These are phyloP conservation scores for Fusarium oxysporum DNA, from an alignment of 2,329 filamentous ascomycete genomes.

Conservation along the genomic window DNA sequence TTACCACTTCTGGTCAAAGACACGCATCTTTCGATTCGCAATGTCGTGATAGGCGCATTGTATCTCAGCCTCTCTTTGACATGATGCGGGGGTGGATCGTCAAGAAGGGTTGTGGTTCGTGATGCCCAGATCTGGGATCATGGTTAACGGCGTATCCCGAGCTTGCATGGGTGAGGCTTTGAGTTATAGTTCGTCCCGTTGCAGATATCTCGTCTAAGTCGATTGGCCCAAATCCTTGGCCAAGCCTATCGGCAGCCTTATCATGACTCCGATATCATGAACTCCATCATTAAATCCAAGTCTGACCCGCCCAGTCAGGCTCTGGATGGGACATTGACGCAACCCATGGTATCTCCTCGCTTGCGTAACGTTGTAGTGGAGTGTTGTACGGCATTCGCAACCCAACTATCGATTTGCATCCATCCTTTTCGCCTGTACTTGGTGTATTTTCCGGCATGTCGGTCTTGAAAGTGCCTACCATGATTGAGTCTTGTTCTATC, in stretches of 20 bases:
- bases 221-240: slow-evolving; percentile 19
- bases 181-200: slow-evolving; percentile 3
- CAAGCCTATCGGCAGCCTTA: slow-evolving; percentile 1
- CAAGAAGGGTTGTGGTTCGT: slow-evolving; percentile 19
- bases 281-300: slow-evolving; percentile 49
- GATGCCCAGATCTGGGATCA: slow-evolving; percentile 9
- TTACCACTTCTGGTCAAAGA: slow-evolving; percentile 32
- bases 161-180: slow-evolving; percentile 12
- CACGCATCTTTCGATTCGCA: slow-evolving; percentile 14
- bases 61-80: slow-evolving; percentile 17
- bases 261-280: slow-evolving; percentile 21
- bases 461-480: slow-evolving; percentile 76
- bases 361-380: slow-evolving; percentile 74
- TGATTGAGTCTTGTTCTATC: slow-evolving; percentile 61
- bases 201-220: slow-evolving; percentile 17
- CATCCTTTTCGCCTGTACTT: slow-evolving; percentile 37
- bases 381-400: slow-evolving; percentile 86
- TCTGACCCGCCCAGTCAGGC: slow-evolving; percentile 69
- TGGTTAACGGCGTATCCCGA: background rate
- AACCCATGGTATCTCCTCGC: slow-evolving; percentile 80
- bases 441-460: slow-evolving; percentile 61
- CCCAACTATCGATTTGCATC: slow-evolving; percentile 64
- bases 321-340: slow-evolving; percentile 69
- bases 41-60: slow-evolving; percentile 13
- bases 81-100: slow-evolving; percentile 44